Evolutionary conservation across 345 rosid species (phyloP), one percentile per base, ranked within the genome.

Genomic region (thale cress (Arabidopsis thaliana)): DNA sequence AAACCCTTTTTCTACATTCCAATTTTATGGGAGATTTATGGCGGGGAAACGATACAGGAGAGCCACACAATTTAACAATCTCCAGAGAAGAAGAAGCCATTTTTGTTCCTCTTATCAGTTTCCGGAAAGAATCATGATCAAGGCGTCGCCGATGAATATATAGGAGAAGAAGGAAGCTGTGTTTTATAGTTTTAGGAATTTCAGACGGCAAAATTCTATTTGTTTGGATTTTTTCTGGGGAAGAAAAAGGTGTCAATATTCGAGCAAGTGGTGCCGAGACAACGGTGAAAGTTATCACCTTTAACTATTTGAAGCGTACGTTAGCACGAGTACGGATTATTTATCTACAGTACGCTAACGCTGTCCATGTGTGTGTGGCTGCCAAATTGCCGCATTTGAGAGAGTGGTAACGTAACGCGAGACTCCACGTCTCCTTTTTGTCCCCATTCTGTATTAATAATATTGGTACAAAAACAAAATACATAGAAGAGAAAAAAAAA

Each of bases 1-100:
- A 46, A 65, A 51, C 44, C 72, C 74, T 71, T 79, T 77, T 83
- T 69, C 82, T 59, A 61, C 48, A 67, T 72, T 67, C 79, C 45
- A 72, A 61, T 58, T 59, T 87, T 33, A 78, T 71, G 5, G 79
- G 82, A 59, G 77, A 73, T 51, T 80, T 82, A 7, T 84, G 81
- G 60, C 74, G 89, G 49, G 87, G 78, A 80, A 78, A 7, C 41
- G 91, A 81, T 41, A 83, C 57, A n/a, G 89, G 85, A 71, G 85
- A 80, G 14, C 72, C 41, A 42, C 85, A 66, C 20, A 87, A 68
- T 71, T 79, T 89, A 75, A 84, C 81, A 68, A 75, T 84, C 60
- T 80, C 78, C 33, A 75, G 67, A 59, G 78, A 68, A 59, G 64
- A 72, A 48, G 66, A 71, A 46, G 75, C 79, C 78, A 73, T 79